phyloP scores from a whole-genome alignment of 192 early-diverging fungal genomes.

The Coemansia erecta region DNA sequence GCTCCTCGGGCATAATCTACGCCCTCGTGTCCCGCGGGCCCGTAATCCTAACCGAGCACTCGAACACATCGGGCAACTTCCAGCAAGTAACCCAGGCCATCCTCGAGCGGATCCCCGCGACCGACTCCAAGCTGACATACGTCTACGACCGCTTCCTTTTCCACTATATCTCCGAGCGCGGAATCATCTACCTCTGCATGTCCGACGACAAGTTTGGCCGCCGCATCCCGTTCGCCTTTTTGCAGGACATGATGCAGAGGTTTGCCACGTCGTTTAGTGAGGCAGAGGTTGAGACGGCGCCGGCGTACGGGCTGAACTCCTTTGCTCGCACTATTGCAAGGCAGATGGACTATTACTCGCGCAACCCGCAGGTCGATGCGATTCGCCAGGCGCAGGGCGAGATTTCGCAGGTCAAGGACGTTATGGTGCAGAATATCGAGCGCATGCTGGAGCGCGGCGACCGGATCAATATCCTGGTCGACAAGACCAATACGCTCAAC shows the following conservation, averaged over 20 bases:
- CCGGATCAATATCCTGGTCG: conserved; percentile 83
- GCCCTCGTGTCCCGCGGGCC: conserved; percentile 77
- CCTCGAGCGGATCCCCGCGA: conserved; percentile 84
- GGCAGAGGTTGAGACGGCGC: conserved; percentile 55
- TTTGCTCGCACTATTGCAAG: conserved; percentile 77
- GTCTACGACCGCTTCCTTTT: conserved; percentile 93
- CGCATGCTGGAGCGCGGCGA: conserved; percentile 85
- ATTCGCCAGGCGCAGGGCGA: conserved; percentile 83
- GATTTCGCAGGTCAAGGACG: conserved; percentile 91
- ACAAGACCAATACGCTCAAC: conserved; percentile 86
- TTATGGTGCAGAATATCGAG: conserved; percentile 95
- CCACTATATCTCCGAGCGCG: conserved; percentile 81
- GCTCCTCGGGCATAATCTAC: conserved; percentile 66
- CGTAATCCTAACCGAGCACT: conserved; percentile 79
- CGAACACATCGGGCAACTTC: conserved; percentile 80
- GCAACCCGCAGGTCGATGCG: conserved; percentile 67
- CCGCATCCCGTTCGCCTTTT: conserved; percentile 84
- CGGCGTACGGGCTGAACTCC: conserved; percentile 77
- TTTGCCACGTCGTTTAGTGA: conserved; percentile 62
- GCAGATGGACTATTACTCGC: conserved; percentile 83
- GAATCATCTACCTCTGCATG: conserved; percentile 85
- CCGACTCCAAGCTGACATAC: conserved; percentile 89
- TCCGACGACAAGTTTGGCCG: conserved; percentile 73
- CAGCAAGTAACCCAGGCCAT: conserved; percentile 81
- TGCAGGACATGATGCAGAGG: conserved; percentile 72